Base-by-base conservation (phyloP, 73 alveolate genomes). In the Tetrahymena elliotti region DNA sequence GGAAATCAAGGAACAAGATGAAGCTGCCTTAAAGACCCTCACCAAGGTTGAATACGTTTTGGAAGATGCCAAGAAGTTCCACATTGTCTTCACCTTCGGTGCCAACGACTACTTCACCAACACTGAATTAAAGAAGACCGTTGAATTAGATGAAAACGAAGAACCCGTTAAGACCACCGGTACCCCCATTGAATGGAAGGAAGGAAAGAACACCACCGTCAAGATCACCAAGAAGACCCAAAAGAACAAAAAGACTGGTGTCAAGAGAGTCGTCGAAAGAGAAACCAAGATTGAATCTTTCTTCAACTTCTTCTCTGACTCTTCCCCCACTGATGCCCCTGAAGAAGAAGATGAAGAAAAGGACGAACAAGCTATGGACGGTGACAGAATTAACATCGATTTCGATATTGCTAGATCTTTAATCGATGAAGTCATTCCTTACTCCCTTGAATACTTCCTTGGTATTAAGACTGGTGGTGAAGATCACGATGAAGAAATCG, bases 121-220 rank as follows among this genome's bases (percentile, higher is more conserved):
- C 94, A 97, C 97, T 93, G 98, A 93, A 35, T 96, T 98, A 39
- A 96, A 93, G 96, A 96, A 98, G 98, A 97, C 82, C 68, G 93
- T 97, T 93, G 95, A 96, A 96, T 94, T 97, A 93, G 97, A 97
- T 82, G 98, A 97, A 83, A 96, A 97, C 38, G 96, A 95, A 93
- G 98, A 96, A 36, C 97, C 98, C 34, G 97, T 96, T 88, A 98
- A 98, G 96, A 97, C 98, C 68, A 98, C 98, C 95, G 98, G 99
- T n/a, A 98, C 99, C 82, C 97, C 94, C 84, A 98, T 98, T 52
- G 97, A 95, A 92, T 98, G 99, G 99, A 98, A 98, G 95, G 99
- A 98, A 82, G 99, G 98, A 47, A 97, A 97, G 84, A 97, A 98
- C 95, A 96, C 98, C 22, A 98, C 99, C n/a, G 94, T 95, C 53